These are phyloP conservation scores for Trichoderma virens DNA, from an alignment of 495 filamentous ascomycete genomes.

Conservation along the genomic window DNA sequence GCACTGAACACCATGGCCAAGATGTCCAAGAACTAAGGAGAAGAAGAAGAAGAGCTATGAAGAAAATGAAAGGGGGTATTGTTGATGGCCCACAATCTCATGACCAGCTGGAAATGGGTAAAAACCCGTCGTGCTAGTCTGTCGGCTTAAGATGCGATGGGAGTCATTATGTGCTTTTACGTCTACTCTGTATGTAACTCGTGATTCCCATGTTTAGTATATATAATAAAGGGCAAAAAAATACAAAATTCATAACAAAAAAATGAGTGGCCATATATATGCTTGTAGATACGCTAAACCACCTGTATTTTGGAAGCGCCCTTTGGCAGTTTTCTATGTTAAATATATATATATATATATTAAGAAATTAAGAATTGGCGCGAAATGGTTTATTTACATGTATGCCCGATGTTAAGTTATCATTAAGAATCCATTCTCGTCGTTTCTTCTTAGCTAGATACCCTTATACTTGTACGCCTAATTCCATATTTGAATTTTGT, in stretches of 20 bases:
- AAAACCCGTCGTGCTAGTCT: neutral
- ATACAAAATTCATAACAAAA: neutral
- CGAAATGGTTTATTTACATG: no score
- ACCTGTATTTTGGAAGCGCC: no score
- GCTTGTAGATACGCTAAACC: neutral
- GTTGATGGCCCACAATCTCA: neutral
- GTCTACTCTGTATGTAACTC: conserved; percentile 3
- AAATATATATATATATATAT: no score
- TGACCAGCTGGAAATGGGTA: neutral
- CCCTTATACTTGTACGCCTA: no score
- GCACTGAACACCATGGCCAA: conserved; percentile 98
- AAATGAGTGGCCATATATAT: neutral
- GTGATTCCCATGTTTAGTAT: neutral
- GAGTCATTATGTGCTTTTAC: neutral
- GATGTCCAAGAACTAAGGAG: conserved; percentile 20
- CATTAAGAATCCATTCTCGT: no score
- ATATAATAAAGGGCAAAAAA: neutral
- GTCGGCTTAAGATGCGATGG: neutral
- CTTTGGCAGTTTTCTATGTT: no score
- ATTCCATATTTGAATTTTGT: no score
- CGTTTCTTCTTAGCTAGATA: no score
- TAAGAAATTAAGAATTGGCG: no score
- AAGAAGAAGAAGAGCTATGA: neutral
- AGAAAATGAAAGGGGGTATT: neutral
- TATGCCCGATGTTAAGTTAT: no score